These are phyloP conservation scores for Candida anutae DNA, from an alignment of 1,139 yeast species.

Conservation along the genomic window DNA sequence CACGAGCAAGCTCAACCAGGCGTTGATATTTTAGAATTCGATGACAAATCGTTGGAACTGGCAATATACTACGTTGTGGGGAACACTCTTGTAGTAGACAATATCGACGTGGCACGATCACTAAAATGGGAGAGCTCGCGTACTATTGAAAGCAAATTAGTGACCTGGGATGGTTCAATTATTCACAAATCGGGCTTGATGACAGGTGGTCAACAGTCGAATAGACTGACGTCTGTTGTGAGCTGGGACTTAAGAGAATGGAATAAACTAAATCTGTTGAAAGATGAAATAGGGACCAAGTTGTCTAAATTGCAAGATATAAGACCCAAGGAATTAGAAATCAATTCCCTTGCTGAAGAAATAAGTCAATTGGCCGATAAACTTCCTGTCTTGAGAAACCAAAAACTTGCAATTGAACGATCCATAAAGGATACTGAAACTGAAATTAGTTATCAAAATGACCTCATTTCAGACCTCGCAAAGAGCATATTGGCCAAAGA, in stretches of 20 bases:
- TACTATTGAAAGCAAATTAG: constrained; percentile 57
- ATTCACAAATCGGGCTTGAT: constrained; percentile 82
- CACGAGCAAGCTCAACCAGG: constrained; percentile 55
- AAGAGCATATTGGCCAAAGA: constrained; percentile 11
- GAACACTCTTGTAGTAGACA: constrained; percentile 73
- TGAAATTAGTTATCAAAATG: constrained; percentile 48
- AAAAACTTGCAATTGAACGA: constrained; percentile 43
- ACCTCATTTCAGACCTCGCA: constrained; percentile 12
- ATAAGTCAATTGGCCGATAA: constrained; percentile 48
- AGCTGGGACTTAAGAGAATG: constrained; percentile 77
- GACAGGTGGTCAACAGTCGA: constrained; percentile 72
- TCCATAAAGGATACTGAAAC: constrained; percentile 43
- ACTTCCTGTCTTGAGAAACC: constrained; percentile 44
- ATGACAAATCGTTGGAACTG: constrained; percentile 53
- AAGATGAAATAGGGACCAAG: constrained; percentile 53
- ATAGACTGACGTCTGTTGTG: constrained; percentile 23
- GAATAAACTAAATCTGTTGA: constrained; percentile 46
- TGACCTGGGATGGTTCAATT: constrained; percentile 76
- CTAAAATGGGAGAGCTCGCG: constrained; percentile 56
- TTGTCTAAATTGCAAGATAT: constrained; percentile 42
- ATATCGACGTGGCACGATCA: constrained; percentile 56
- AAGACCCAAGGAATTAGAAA: constrained; percentile 49
- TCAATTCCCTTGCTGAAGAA: constrained; percentile 51
- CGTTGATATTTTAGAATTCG: constrained; percentile 67
- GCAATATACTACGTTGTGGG: constrained; percentile 82